Base-by-base conservation (phyloP, 169 alveolate genomes). In the Plasmodium blacklocki region DNA sequence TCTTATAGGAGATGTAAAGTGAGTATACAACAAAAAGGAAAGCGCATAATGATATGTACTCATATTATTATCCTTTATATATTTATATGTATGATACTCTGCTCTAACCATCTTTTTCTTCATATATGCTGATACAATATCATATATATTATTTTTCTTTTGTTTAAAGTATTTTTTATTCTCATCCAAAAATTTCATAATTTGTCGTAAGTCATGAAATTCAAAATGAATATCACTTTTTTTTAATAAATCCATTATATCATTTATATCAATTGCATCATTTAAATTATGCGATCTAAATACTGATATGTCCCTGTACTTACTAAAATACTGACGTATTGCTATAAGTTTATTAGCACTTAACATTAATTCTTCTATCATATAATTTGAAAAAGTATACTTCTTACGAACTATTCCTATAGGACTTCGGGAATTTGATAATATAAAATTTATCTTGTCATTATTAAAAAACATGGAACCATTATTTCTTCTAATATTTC, bases 311-410 rank as follows among this genome's bases (percentile, higher is more conserved):
- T 83, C 68, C 59, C 91, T 56, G 15, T 83, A 83, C 29, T 83
- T 83, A 29, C 91, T 83, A 63, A 83, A 83, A 9, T 83, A 83
- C 21, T 83, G 91, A 6, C 91, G 63, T 12, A 83, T 83, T 0
- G 99, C 99, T 12, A 98, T 99, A 18, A 99, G 90, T 21, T 96
- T 95, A 92, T 98, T 98, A 0, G 99, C 99, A 72, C 98, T 91
- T 76, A 98, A 95, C 99, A 98, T 98, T 93, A 98, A 97, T 92
- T 98, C 99, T 92, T 98, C 99, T 58, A 98, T 98, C 95, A 95
- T 80, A 72, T 88, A 92, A 74, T 93, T 93, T 0, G 91, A 64
- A 83, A 83, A 83, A 29, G 91, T 83, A 9, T 23, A 43, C 19
- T 71, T 23, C 3, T 83, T 83, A 29, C 68, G 68, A 2, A 70